Percentiles rank a stretch among this genome's conserved stretches.
Evolutionary conservation across 78 protist genomes (phyloP).

Genomic region (Dictyostelium capitatum): DNA sequence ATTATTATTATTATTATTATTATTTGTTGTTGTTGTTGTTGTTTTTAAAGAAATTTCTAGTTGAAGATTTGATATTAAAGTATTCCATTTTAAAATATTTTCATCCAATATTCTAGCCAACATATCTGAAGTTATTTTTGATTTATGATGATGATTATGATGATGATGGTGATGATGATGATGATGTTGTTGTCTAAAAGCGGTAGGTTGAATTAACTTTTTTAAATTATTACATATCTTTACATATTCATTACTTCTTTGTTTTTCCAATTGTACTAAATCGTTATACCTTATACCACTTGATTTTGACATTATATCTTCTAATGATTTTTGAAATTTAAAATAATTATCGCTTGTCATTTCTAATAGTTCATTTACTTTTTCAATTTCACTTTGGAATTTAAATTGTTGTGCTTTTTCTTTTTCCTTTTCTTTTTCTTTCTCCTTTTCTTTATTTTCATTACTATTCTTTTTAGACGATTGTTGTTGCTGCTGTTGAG

Average conservation of each 20-base stretch:
- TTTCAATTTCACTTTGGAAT: slow-evolving; percentile 19
- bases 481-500: background rate
- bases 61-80: slow-evolving; percentile 45
- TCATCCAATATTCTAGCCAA: slow-evolving; percentile 28
- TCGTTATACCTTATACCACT: slow-evolving; percentile 46
- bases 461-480: background rate
- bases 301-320: slow-evolving; percentile 21
- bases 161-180: slow-evolving; percentile 14
- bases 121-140: slow-evolving; percentile 9
- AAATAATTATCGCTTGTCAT: slow-evolving; percentile 37
- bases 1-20: background rate
- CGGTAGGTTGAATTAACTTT: slow-evolving; percentile 40
- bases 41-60: slow-evolving; percentile 12
- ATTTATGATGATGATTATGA: background rate
- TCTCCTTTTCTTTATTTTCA: background rate
- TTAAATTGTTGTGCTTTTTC: background rate
- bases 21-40: background rate
- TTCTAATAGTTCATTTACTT: slow-evolving; percentile 20
- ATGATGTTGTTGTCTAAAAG: slow-evolving; percentile 11
- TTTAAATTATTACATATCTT: slow-evolving; percentile 67
- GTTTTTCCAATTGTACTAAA: slow-evolving; percentile 39
- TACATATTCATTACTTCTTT: slow-evolving; percentile 60
- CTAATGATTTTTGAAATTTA: slow-evolving; percentile 27
- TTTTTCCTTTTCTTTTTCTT: background rate
- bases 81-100: slow-evolving; percentile 54